Evolutionary conservation across 2,329 filamentous ascomycete species (phyloP).

Genomic region (Stemphylium lycopersici): DNA sequence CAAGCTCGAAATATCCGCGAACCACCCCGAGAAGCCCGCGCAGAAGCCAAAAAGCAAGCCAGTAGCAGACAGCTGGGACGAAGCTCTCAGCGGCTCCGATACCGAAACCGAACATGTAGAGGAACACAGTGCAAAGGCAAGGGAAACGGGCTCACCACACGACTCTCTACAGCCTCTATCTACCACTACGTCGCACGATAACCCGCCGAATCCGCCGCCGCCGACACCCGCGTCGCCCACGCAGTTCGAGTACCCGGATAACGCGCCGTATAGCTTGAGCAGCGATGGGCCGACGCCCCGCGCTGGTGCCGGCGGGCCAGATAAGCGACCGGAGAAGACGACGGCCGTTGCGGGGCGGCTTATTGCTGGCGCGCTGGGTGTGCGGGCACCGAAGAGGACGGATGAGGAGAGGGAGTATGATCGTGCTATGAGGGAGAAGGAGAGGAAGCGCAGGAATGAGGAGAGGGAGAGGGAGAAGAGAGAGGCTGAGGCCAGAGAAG

Average conservation of each 20-base stretch:
- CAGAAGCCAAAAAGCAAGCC: constrained; percentile 45
- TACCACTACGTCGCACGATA: constrained; percentile 13
- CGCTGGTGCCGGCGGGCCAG: constrained; percentile 31
- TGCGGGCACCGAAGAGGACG: constrained; percentile 79
- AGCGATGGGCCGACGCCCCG: constrained; percentile 23
- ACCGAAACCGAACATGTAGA: constrained; percentile 37
- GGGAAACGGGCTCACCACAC: constrained; percentile 1
- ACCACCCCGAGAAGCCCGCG: constrained; percentile 37
- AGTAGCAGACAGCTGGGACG: constrained; percentile 78
- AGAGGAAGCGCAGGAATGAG: constrained; percentile 75
- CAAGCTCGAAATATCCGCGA: constrained; percentile 45
- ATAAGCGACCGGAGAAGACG: constrained; percentile 80
- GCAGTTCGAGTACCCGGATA: constrained; percentile 43
- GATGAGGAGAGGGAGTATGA: constrained; percentile 92
- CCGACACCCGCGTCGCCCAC: constrained; percentile 46
- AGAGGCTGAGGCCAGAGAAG: constrained; percentile 69
- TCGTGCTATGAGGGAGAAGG: constrained; percentile 79
- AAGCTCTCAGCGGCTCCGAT: constrained; percentile 61
- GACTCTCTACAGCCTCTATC: constrained; percentile 28
- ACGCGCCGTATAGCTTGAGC: constrained; percentile 20
- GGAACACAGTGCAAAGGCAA: neutral
- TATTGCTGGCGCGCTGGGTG: constrained; percentile 86
- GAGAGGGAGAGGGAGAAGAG: constrained; percentile 70
- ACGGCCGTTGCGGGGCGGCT: constrained; percentile 87
- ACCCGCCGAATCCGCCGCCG: constrained; percentile 39